Evolutionary conservation across 1,139 yeast species (phyloP), one percentile per base, ranked within the genome.

Genomic region (Hyphopichia fennica): DNA sequence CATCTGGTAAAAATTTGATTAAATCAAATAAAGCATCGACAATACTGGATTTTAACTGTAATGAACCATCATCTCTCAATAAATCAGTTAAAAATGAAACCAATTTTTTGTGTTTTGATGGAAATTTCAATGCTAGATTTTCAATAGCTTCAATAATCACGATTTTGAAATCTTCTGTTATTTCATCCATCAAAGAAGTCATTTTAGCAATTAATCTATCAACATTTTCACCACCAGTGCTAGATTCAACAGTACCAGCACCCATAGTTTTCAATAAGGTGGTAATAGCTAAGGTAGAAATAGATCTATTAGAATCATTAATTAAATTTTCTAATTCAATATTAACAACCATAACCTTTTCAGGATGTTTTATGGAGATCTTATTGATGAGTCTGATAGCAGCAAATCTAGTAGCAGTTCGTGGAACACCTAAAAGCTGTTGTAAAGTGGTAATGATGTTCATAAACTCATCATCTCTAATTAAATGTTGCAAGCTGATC

Each of bases 271-370:
- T 93, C 63, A 93, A 81, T 58, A 93, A 75, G 3, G 98, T 93
- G 35, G 99, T 93, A 61, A 93, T 93, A 25, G 99, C 98, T 65
- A 90, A 91, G n/a, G 99, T 93, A n/a, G 98, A 93, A 53, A 93
- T 83, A 33, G 96, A 85, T 65, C 96, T 82, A 66, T 88, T 90
- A 32, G 90, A 62, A 64, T 93, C 98, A 61, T 86, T 85, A 54
- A 95, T 89, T 61, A 93, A 77, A 32, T 81, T 72, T 67, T 93
- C 99, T 58, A 93, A 78, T 62, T 90, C 97, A 42, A 77, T 71
- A 59, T 88, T 91, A 33, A 72, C 76, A 37, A 81, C 81, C 54
- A 87, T 75, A 39, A 87, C 82, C 54, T 81, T 80, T 53, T 87
- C 91, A 13, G 98, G 96, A 52, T 82, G 82, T 52, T 76, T 79